Evolutionary conservation across 2,329 filamentous ascomycete species (phyloP).

Genomic region (Sarocladiaceae sp.): DNA sequence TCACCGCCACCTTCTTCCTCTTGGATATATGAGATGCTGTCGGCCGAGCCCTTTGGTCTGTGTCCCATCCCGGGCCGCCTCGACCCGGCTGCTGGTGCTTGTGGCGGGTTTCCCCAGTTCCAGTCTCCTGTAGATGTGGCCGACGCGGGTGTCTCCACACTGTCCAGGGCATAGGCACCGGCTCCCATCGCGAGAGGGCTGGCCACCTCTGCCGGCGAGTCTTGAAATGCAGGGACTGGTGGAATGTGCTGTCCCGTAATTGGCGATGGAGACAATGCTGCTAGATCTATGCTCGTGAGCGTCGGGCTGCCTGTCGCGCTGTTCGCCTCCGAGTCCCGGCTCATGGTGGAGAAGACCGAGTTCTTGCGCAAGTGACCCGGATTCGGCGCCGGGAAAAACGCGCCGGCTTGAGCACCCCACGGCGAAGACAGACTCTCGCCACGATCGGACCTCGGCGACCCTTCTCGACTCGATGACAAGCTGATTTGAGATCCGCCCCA

Average conservation of each 20-base stretch:
- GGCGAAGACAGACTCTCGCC: conserved; percentile 42
- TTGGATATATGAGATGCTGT: conserved; percentile 65
- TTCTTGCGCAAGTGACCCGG: conserved; percentile 37
- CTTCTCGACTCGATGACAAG: conserved; percentile 49
- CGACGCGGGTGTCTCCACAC: conserved; percentile 1
- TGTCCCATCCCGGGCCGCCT: conserved; percentile 31
- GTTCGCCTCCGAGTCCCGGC: conserved; percentile 38
- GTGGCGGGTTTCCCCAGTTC: conserved; percentile 1
- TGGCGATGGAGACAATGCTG: conserved; percentile 22
- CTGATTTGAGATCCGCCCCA: conserved; percentile 80
- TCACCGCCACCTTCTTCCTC: conserved; percentile 52
- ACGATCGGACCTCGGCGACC: conserved; percentile 43
- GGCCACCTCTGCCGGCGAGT: not conserved
- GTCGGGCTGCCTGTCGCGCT: conserved; percentile 46
- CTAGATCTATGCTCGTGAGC: conserved; percentile 33
- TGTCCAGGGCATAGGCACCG: not conserved
- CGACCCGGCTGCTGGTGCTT: conserved; percentile 6
- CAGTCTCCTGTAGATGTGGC: not conserved
- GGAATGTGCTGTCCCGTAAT: conserved; percentile 10
- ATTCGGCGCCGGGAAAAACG: conserved; percentile 3
- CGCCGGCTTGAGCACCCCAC: conserved; percentile 17
- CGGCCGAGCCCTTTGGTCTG: conserved; percentile 50
- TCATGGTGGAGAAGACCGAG: conserved; percentile 43
- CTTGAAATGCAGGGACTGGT: conserved; percentile 3
- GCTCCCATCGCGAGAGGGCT: not conserved